These are phyloP conservation scores for Ustilaginoidea virens DNA, from an alignment of 2,329 filamentous ascomycete genomes.

Conservation along the genomic window DNA sequence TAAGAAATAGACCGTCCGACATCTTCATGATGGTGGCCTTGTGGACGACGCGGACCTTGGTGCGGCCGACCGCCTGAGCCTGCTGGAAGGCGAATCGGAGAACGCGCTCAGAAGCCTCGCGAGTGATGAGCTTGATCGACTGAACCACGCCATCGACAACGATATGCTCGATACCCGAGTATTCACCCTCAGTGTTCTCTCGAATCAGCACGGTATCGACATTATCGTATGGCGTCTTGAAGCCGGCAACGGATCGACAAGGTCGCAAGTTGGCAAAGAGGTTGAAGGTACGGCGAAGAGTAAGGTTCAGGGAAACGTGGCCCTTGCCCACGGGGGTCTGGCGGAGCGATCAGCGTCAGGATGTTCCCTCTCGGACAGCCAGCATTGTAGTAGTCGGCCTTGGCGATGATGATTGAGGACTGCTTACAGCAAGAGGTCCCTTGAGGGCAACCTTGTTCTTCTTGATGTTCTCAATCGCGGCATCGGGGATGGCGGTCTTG, in stretches of 20 bases:
- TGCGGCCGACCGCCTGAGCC: conserved; percentile 81
- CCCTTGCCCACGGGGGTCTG: conserved; percentile 95
- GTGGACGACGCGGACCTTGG: conserved; percentile 95
- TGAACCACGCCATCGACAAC: conserved; percentile 97
- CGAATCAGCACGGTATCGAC: conserved; percentile 96
- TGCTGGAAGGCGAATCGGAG: conserved; percentile 98
- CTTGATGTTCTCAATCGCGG: conserved; percentile 82
- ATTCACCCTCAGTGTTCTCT: conserved; percentile 99
- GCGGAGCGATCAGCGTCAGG: too few species aligned
- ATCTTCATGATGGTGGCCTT: conserved; percentile 99
- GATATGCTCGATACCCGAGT: conserved; percentile 97
- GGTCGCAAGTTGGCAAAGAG: conserved; percentile 98
- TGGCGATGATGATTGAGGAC: too few species aligned
- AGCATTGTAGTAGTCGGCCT: too few species aligned
- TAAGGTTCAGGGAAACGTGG: conserved; percentile 97
- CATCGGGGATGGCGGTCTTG: conserved; percentile 86
- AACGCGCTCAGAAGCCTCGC: conserved; percentile 86
- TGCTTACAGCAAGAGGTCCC: conserved; percentile 78
- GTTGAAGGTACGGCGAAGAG: conserved; percentile 97
- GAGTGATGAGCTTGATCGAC: conserved; percentile 98
- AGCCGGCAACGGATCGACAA: conserved; percentile 91
- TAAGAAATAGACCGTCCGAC: conserved; percentile 96
- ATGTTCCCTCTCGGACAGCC: too few species aligned
- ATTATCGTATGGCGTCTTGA: conserved; percentile 95
- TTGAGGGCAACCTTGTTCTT: conserved; percentile 97